phyloP scores from a whole-genome alignment of 371 early-diverging fungal genomes.

The Blastocladiella emersonii region DNA sequence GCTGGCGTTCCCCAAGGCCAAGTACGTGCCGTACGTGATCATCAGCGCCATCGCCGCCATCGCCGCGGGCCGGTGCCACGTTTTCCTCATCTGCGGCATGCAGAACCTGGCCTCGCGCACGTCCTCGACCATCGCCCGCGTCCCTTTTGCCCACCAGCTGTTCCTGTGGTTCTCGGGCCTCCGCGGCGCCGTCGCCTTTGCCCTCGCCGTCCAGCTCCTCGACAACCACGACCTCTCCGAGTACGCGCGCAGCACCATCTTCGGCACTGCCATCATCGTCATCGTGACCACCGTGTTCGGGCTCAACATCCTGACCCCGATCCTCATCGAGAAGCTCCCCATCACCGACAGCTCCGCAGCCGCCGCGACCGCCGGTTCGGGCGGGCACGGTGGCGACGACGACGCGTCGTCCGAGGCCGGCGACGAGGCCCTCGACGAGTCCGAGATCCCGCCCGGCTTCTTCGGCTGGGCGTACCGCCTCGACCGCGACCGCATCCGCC shows the following conservation, averaged over 20 bases:
- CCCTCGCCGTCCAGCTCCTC: slow-evolving; percentile 66
- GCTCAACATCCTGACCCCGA: slow-evolving; percentile 1
- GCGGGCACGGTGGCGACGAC: not conserved
- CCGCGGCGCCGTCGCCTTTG: slow-evolving; percentile 91
- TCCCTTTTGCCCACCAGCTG: slow-evolving; percentile 73
- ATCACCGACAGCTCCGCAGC: not conserved
- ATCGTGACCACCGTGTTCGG: slow-evolving; percentile 4
- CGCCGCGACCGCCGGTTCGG: not conserved
- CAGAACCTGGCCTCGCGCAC: slow-evolving; percentile 53
- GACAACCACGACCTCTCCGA: slow-evolving; percentile 46
- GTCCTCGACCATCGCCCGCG: slow-evolving; percentile 15
- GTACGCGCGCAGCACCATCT: slow-evolving; percentile 64
- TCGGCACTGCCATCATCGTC: slow-evolving; percentile 2
- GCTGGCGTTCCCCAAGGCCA: slow-evolving; percentile 38
- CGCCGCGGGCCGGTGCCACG: slow-evolving; percentile 29
- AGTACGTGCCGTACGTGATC: slow-evolving; percentile 19
- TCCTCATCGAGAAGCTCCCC: not conserved
- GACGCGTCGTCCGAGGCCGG: not conserved
- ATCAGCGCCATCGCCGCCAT: slow-evolving; percentile 27
- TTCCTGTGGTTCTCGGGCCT: slow-evolving; percentile 92
- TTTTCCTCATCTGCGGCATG: slow-evolving; percentile 44
- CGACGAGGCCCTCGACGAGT: not conserved
- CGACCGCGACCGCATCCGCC: not conserved
- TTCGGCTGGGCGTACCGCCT: not conserved
- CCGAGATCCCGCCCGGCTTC: not conserved